Conservation (phyloP, 2,329 filamentous ascomycete species). For the Metarhizium anisopliae region DNA sequence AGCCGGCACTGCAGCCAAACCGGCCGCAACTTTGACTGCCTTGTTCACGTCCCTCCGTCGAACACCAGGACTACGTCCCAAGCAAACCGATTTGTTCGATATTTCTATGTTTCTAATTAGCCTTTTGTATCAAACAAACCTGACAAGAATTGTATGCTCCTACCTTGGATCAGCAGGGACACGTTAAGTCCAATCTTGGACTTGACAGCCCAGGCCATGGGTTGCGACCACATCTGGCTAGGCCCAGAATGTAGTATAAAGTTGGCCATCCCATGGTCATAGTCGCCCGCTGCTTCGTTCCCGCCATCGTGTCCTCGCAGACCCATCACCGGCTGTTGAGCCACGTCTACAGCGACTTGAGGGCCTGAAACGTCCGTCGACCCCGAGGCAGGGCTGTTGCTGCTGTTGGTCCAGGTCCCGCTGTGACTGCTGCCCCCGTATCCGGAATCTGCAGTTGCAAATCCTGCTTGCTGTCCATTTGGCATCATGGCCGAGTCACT, state of each 20-base stretch:
- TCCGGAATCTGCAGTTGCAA: background rate
- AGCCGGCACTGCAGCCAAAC: constrained; percentile 2
- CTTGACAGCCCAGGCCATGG: constrained; percentile 14
- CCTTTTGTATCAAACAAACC: background rate
- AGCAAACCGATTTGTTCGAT: constrained; percentile 24
- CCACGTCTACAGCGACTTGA: background rate
- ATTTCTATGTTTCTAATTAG: constrained; percentile 22
- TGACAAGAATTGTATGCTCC: constrained; percentile 1
- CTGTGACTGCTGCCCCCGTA: background rate
- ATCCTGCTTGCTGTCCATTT: background rate
- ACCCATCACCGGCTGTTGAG: background rate
- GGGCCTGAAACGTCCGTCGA: background rate
- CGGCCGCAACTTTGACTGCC: constrained; percentile 20
- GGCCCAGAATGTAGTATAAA: constrained; percentile 5
- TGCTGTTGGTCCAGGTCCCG: constrained; percentile 2
- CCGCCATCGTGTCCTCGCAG: background rate
- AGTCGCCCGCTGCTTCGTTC: background rate
- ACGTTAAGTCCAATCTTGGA: constrained; percentile 27
- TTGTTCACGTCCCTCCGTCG: constrained; percentile 27
- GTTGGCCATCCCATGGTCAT: background rate
- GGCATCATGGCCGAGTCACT: background rate
- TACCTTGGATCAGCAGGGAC: constrained; percentile 23
- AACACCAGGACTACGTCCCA: constrained; percentile 29
- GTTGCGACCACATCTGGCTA: constrained; percentile 7
- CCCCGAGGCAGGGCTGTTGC: constrained; percentile 1